Base-by-base conservation (phyloP, 140 eudicot genomes). In the Erigeron philadelphicus region DNA sequence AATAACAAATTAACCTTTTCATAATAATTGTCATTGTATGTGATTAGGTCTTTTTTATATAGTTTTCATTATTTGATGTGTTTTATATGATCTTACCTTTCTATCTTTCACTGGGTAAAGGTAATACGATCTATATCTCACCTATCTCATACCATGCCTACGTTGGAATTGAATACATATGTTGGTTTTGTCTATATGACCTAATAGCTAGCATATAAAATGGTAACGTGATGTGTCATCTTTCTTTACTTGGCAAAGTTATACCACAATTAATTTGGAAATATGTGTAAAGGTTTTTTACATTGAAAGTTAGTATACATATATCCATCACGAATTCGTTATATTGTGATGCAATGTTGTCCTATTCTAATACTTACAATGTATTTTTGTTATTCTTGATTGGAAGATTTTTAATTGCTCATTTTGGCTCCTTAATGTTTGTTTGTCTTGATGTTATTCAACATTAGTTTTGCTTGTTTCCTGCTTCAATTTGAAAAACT, bases 381-480 rank as follows among this genome's bases (percentile, higher is more conserved):
- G 56, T 10, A 21, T 41, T 38, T 12, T 4, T 25, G 35, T 1
- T 25, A 25, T 25, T 25, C 2, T 31, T 31, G 4, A 31, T 40
- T 49, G 21, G 13, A 70, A 70, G 25, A 70, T 73, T n/a, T 21
- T n/a, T 8, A 10, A 70, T 43, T 61, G 15, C 18, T 49, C 55
- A 40, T 49, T 49, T 38, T 49, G 25, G 62, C 54, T 62, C 10
- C 75, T 58, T 2, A 3, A 23, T 67, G 8, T 38, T 1, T 10
- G 13, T 8, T 17, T 70, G 5, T 44, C 38, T 18, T 18, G 2
- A 42, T 55, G 2, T 55, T 11, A 7, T 23, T 25, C 48, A 71
- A 67, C 60, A 58, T 71, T 13, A 11, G 23, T 47, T 60, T 59
- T 23, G 49, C 60, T 4, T 25, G 46, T 61, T 71, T 71, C 48